Evolutionary conservation across 495 filamentous ascomycete species (phyloP).

Genomic region (Xylaria intraflava): DNA sequence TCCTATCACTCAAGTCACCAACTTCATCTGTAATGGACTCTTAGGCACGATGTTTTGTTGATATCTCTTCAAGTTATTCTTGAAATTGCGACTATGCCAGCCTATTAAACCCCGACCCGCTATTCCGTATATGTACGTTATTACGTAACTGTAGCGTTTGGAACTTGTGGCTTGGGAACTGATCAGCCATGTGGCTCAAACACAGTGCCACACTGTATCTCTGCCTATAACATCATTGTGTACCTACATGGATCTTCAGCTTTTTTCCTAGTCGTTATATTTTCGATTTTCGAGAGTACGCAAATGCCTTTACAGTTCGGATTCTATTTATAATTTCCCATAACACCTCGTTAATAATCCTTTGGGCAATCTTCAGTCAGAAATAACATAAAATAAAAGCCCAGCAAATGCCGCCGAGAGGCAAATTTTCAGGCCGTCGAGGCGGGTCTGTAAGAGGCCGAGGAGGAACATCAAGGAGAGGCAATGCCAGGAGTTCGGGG

Average conservation of each 20-base stretch:
- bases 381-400: neutral
- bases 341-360: neutral
- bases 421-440: constrained; percentile 21
- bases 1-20: too few species aligned
- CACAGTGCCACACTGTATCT: too few species aligned
- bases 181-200: too few species aligned
- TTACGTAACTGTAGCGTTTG: neutral
- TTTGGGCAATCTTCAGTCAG: neutral
- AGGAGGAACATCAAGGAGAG: constrained; percentile 30
- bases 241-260: too few species aligned
- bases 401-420: constrained; percentile 14
- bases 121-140: neutral
- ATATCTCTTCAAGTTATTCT: too few species aligned
- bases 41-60: too few species aligned
- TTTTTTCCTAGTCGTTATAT: too few species aligned
- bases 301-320: neutral
- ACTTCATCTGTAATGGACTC: too few species aligned
- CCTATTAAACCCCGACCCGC: too few species aligned
- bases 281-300: constrained; percentile 1
- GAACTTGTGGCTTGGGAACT: neutral
- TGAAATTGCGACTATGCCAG: too few species aligned
- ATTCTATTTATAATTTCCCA: neutral
- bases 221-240: too few species aligned
- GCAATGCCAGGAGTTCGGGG: constrained; percentile 15
- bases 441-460: constrained; percentile 23